A percentile compares a stretch with the other conserved stretches of the same genome.
These are phyloP conservation scores for Closterium sp. DNA, from an alignment of 139 green algal species.

Conservation along the genomic window DNA sequence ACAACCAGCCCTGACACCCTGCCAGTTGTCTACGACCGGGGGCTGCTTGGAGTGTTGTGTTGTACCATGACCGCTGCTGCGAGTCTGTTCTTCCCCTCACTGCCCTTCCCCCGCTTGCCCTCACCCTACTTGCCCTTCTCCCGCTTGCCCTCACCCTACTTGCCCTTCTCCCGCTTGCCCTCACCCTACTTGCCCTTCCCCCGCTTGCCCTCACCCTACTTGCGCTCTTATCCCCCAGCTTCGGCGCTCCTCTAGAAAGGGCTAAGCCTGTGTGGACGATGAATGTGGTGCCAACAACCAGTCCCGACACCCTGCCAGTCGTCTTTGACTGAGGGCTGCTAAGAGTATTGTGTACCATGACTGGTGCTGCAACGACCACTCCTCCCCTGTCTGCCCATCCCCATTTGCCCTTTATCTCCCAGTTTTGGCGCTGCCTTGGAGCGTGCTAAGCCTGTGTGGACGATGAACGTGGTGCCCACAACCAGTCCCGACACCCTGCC, in stretches of 20 bases:
- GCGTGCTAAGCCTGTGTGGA: conserved; percentile 1
- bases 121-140: background rate
- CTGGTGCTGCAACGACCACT: too few species aligned
- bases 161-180: too few species aligned
- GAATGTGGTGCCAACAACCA: conserved; percentile 38
- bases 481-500: conserved; percentile 35
- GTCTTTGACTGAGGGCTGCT: conserved; percentile 32
- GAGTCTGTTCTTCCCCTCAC: too few species aligned
- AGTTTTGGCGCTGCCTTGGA: conserved; percentile 28
- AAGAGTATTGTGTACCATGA: conserved; percentile 23
- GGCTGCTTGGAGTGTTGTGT: too few species aligned
- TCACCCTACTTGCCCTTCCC: background rate
- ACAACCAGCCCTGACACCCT: conserved; percentile 17
- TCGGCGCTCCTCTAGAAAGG: conserved; percentile 11
- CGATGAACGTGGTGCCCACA: conserved; percentile 41
- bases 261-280: conserved; percentile 19
- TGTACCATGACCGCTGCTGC: too few species aligned
- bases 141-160: too few species aligned
- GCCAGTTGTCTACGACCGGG: too few species aligned
- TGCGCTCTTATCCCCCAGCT: background rate
- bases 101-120: background rate
- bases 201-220: background rate
- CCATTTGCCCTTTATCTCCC: background rate
- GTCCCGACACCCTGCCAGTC: conserved; percentile 34
- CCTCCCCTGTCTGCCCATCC: too few species aligned